Base-by-base conservation (phyloP, 306 rosid genomes). In the Sindora glabra region DNA sequence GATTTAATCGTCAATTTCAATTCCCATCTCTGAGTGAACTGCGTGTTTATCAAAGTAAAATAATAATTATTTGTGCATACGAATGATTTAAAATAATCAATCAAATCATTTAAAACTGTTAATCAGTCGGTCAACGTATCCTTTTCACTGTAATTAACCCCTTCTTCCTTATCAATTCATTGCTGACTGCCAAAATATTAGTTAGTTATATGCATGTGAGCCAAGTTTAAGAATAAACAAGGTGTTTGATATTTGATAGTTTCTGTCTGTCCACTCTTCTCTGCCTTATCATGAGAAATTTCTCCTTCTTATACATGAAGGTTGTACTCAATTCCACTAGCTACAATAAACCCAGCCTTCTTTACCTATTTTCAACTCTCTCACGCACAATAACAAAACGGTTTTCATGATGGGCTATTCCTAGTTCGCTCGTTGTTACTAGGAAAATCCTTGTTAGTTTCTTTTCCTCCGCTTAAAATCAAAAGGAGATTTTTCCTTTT, bases 141-240 rank as follows among this genome's bases (percentile, higher is more conserved):
- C n/a, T 39, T 37, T 64, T 22, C 3, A 6, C 27, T 25, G 22
- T 38, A 71, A 72, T 64, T 42, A 64, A 68, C 39, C 46, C 59
- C 23, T 27, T 29, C 21, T 14, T 10, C 13, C 12, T 9, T 53
- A n/a, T 55, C 34, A 48, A 36, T 24, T 27, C 57, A 19, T 39
- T 25, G 54, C 64, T 63, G 66, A 63, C 66, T 30, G 22, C 37
- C 34, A 10, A 5, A n/a, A 9, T 32, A 14, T 18, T n/a, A n/a
- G n/a, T n/a, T n/a, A n/a, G 6, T n/a, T 36, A 30, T 23, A 33
- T 46, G 12, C 29, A 17, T 17, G 23, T 8, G 50, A 48, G 57
- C 38, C 42, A 41, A 16, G 50, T 44, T 52, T 54, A 1, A 53
- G 59, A 67, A 77, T 72, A 80, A 77, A 72, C 74, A 77, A 75